Base-by-base conservation (phyloP, 805 yeast species). In the Candida nanaspora region DNA sequence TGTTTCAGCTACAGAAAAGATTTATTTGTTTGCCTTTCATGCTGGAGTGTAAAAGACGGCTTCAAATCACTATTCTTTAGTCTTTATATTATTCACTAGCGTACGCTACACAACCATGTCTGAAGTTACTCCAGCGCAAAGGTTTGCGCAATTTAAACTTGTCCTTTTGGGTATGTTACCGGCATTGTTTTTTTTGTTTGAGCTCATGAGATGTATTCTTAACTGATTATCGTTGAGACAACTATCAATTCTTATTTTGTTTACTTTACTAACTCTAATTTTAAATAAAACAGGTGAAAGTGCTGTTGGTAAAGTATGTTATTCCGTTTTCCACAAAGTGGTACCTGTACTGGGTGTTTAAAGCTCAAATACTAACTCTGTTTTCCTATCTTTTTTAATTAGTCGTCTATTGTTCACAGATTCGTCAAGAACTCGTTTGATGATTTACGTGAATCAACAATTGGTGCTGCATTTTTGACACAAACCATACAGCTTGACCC, bases 381-480 rank as follows among this genome's bases (percentile, higher is more conserved):
- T 8, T 10, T 22, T 14, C 3, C 9, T 22, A 8, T 30, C 52
- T 59, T 11, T 20, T 15, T 22, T 13, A 6, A 7, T 9, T 31
- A 48, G 53, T 72, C 80, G 0, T 78, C 85, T 0, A 70, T 80
- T 7, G 84, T 80, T 7, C 79, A 78, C 46, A 64, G 91, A 43
- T 82, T 82, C 47, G 85, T 81, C 23, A 80, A 82, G 53, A 81
- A 82, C 49, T 74, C 82, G 18, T 84, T 84, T 61, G 83, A 80
- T 44, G 85, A 79, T 48, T 65, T 76, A 58, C 72, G 84, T 47
- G 88, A 83, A 59, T 82, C 89, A 20, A 84, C 94, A 1, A 84
- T 84, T 41, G 93, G 94, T 1, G 94, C 94, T 1, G 94, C 93
- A 2, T 84, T 83, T 57, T 66, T 82, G 39, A 82, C 91, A 1